These are phyloP conservation scores for Postia placenta DNA, from an alignment of 768 basidiomycete species.

Conservation along the genomic window DNA sequence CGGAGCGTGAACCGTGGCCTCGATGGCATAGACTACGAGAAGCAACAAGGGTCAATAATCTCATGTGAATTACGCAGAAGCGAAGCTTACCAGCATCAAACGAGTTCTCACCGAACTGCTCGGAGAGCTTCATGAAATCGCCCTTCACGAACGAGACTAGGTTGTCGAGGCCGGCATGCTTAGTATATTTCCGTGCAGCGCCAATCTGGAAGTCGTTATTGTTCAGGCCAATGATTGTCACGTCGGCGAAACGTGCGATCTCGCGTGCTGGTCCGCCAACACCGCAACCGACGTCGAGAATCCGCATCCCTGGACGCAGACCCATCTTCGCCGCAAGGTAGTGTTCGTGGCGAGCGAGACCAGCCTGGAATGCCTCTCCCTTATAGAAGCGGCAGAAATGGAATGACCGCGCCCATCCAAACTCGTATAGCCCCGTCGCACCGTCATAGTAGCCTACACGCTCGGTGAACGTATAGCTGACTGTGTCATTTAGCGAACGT, in stretches of 20 bases:
- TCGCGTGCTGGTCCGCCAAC: constrained; percentile 96
- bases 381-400: constrained; percentile 97
- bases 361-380: constrained; percentile 71
- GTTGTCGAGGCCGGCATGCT: constrained; percentile 63
- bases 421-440: constrained; percentile 93
- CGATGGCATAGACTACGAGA: constrained; percentile 83
- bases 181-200: constrained; percentile 81
- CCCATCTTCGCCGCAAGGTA: constrained; percentile 87
- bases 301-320: constrained; percentile 85
- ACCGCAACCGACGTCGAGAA: constrained; percentile 97
- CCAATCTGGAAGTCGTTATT: constrained; percentile 95
- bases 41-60: not conserved
- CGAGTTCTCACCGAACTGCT: constrained; percentile 86
- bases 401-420: constrained; percentile 87
- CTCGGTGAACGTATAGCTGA: not conserved
- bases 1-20: constrained; percentile 96
- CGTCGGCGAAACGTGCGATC: constrained; percentile 89
- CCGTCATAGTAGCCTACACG: constrained; percentile 89
- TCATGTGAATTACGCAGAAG: not conserved
- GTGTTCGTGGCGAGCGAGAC: constrained; percentile 93
- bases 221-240: constrained; percentile 79
- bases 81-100: constrained; percentile 83
- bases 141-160: constrained; percentile 84
- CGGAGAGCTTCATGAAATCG: constrained; percentile 92
- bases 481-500: not conserved